A percentile compares a stretch with the other conserved stretches of the same genome.
These are phyloP conservation scores for Epichloe glyceriae DNA, from an alignment of 2,329 filamentous ascomycete genomes.

Conservation along the genomic window DNA sequence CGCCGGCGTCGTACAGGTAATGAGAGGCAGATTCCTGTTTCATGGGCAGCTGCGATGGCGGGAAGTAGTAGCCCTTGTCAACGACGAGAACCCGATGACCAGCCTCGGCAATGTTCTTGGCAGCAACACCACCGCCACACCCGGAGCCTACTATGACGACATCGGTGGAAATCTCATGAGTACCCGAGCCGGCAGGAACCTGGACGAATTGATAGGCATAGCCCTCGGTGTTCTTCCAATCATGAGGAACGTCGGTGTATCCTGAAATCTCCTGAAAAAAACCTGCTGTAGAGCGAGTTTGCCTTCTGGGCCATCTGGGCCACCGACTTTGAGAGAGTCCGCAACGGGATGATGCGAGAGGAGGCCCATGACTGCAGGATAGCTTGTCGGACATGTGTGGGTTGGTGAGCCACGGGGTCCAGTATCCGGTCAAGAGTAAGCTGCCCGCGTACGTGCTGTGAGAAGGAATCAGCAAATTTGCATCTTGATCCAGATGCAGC, in stretches of 20 bases:
- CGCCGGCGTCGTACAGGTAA: conserved; percentile 59
- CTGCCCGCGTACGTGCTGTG: conserved; percentile 48
- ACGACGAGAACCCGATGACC: conserved; percentile 66
- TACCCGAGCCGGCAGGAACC: conserved; percentile 26
- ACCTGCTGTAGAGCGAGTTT: conserved; percentile 42
- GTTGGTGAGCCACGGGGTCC: conserved; percentile 47
- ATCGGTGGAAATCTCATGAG: conserved; percentile 59
- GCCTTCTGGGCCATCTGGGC: conserved; percentile 39
- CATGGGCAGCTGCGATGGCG: conserved; percentile 64
- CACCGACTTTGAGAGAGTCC: conserved; percentile 42
- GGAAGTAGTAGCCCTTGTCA: conserved; percentile 70
- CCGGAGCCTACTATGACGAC: conserved; percentile 79
- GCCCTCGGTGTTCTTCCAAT: conserved; percentile 36
- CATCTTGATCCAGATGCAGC: too few species aligned
- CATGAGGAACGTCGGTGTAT: conserved; percentile 40
- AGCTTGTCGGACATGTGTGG: conserved; percentile 43
- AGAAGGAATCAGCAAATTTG: background rate
- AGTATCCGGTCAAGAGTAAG: conserved; percentile 54
- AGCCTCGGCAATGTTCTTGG: conserved; percentile 68
- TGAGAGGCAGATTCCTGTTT: conserved; percentile 41
- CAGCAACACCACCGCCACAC: conserved; percentile 70
- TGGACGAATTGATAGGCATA: conserved; percentile 51
- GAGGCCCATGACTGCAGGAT: conserved; percentile 51
- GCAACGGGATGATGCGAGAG: conserved; percentile 41
- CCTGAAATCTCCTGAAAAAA: conserved; percentile 42